Conservation (phyloP, 495 filamentous ascomycete genomes). For the Endocarpon pusillum region DNA sequence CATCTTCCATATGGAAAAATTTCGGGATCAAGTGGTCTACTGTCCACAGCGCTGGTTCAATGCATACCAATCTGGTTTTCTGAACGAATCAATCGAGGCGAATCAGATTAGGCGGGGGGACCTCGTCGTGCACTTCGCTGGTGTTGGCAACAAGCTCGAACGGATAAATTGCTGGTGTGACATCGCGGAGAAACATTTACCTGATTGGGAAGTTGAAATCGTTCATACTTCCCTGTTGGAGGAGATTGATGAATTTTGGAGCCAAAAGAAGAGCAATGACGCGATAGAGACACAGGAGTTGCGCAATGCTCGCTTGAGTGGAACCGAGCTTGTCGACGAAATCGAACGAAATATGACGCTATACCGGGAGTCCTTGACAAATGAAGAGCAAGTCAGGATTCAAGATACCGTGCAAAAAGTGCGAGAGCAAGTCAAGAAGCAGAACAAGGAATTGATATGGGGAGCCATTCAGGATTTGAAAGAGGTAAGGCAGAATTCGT, state of each 20-base stretch:
- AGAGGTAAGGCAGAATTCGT: too few species aligned
- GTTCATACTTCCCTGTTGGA: slow-evolving; percentile 17
- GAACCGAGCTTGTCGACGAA: slow-evolving; percentile 6
- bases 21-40: slow-evolving; percentile 8
- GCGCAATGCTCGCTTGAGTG: slow-evolving; percentile 6
- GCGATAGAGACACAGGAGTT: slow-evolving; percentile 4
- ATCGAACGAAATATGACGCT: slow-evolving; percentile 7
- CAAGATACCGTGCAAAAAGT: too few species aligned
- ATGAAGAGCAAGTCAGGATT: too few species aligned
- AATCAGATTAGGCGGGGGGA: slow-evolving; percentile 17
- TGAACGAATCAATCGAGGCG: slow-evolving; percentile 3
- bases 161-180: slow-evolving; percentile 18
- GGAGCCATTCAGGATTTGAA: too few species aligned
- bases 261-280: slow-evolving; percentile 7
- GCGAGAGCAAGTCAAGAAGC: too few species aligned
- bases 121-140: slow-evolving; percentile 21
- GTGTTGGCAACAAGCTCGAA: slow-evolving; percentile 12
- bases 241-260: slow-evolving; percentile 21
- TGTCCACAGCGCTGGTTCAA: slow-evolving; percentile 25
- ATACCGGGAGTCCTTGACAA: too few species aligned
- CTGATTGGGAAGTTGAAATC: slow-evolving; percentile 22
- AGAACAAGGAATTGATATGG: too few species aligned
- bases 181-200: slow-evolving; percentile 18
- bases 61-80: slow-evolving; percentile 11
- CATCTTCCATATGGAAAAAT: slow-evolving; percentile 16